Percentiles rank a stretch among this genome's conserved stretches.
Conservation (phyloP, 805 yeast species). For the Barnettozyma populi region DNA sequence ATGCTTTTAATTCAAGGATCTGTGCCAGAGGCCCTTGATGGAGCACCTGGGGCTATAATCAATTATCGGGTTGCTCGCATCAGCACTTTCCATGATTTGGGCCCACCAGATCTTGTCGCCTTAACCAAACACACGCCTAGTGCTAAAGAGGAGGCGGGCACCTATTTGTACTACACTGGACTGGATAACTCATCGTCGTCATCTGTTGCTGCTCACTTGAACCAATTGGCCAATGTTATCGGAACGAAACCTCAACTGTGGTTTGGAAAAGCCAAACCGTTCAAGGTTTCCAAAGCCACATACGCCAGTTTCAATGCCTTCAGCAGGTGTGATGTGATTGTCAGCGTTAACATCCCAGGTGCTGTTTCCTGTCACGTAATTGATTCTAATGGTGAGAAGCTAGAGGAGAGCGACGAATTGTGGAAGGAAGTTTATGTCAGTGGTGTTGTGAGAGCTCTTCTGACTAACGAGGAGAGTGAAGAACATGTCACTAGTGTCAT, state of each 20-base stretch:
- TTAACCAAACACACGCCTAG: conserved; percentile 50
- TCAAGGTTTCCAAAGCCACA: conserved; percentile 66
- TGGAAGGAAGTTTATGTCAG: conserved; percentile 54
- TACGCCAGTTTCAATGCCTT: conserved; percentile 75
- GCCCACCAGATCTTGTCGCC: conserved; percentile 70
- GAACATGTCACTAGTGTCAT: conserved; percentile 68
- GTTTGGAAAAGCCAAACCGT: conserved; percentile 71
- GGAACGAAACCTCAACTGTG: conserved; percentile 61
- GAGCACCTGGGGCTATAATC: conserved; percentile 50
- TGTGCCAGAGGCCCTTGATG: conserved; percentile 62
- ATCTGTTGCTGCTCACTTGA: conserved; percentile 69
- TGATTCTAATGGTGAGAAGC: conserved; percentile 40
- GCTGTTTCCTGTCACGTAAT: conserved; percentile 52
- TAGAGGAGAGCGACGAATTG: conserved; percentile 42
- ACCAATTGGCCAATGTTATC: conserved; percentile 60
- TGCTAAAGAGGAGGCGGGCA: conserved; percentile 44
- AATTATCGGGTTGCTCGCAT: conserved; percentile 60
- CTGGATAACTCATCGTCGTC: conserved; percentile 73
- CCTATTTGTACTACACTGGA: conserved; percentile 71
- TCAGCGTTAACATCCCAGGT: conserved; percentile 73
- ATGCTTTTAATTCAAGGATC: conserved; percentile 39
- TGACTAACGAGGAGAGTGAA: conserved; percentile 68
- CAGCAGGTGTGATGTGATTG: conserved; percentile 58
- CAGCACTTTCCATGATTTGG: conserved; percentile 56
- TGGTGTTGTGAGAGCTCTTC: conserved; percentile 68